Evolutionary conservation across 768 basidiomycete species (phyloP).

Genomic region (Leucocoprinus sp.): DNA sequence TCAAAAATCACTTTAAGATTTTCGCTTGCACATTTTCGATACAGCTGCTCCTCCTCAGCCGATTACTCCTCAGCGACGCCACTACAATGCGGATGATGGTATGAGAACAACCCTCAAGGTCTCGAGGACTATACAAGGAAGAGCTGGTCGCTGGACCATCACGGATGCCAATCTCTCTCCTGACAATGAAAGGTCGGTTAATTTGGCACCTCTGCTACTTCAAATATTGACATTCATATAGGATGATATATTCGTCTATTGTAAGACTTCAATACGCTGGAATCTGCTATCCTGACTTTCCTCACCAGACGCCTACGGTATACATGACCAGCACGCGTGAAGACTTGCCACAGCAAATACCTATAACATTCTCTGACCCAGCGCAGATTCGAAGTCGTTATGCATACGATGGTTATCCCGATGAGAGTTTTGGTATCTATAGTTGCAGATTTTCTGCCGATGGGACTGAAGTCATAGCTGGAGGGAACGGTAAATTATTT

Average conservation of each 20-base stretch:
- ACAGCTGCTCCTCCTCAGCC: constrained; percentile 42
- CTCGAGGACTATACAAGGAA: constrained; percentile 63
- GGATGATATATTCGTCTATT: constrained; percentile 91
- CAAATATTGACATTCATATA: constrained; percentile 19
- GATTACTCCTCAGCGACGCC: constrained; percentile 14
- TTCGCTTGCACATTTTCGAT: constrained; percentile 83
- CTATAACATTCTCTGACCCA: constrained; percentile 51
- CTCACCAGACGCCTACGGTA: constrained; percentile 51
- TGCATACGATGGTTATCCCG: constrained; percentile 26
- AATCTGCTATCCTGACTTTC: background rate
- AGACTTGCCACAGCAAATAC: constrained; percentile 48
- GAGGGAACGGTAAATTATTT: constrained; percentile 76
- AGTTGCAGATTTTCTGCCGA: constrained; percentile 95
- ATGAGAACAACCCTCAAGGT: constrained; percentile 38
- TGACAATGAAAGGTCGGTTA: constrained; percentile 69
- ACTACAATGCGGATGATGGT: constrained; percentile 16
- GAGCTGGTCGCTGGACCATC: constrained; percentile 83
- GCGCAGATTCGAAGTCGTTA: constrained; percentile 24
- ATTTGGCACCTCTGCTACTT: constrained; percentile 1
- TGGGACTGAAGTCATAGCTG: constrained; percentile 91
- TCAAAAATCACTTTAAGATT: constrained; percentile 43
- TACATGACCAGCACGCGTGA: constrained; percentile 72
- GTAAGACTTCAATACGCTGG: constrained; percentile 29
- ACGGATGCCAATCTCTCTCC: constrained; percentile 90
- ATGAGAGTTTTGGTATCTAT: constrained; percentile 71